Conservation (phyloP, 176 grass and related monocot genomes). For the Cymbopogon citratus region DNA sequence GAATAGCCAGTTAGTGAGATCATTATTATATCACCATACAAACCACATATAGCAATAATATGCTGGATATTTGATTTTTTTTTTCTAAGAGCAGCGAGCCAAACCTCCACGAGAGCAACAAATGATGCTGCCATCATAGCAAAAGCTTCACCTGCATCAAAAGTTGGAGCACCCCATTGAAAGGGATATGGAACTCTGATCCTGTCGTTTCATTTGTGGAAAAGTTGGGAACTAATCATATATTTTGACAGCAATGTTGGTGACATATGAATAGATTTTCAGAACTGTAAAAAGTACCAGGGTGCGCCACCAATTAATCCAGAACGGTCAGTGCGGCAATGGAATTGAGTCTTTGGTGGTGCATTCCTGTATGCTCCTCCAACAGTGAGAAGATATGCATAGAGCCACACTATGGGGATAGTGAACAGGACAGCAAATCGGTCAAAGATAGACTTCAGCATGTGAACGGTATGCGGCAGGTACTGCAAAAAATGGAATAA, state of each 20-base stretch:
- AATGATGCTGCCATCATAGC: slow-evolving; percentile 99
- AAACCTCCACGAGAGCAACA: slow-evolving; percentile 90
- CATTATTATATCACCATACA: background rate
- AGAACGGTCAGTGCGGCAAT: slow-evolving; percentile 91
- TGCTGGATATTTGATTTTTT: slow-evolving; percentile 4
- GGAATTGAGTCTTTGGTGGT: slow-evolving; percentile 87
- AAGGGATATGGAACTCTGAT: slow-evolving; percentile 87
- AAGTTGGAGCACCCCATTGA: slow-evolving; percentile 92
- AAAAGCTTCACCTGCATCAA: slow-evolving; percentile 98
- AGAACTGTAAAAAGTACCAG: slow-evolving; percentile 44
- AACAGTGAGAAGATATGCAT: slow-evolving; percentile 95
- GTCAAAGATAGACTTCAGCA: slow-evolving; percentile 64
- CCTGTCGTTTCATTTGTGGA: slow-evolving; percentile 45
- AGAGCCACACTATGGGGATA: slow-evolving; percentile 90
- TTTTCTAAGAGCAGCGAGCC: background rate
- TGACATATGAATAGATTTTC: background rate
- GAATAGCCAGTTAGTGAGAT: background rate
- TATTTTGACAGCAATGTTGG: background rate
- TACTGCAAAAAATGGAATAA: slow-evolving; percentile 47
- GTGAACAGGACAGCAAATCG: slow-evolving; percentile 92
- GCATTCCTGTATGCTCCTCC: slow-evolving; percentile 88
- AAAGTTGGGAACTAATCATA: background rate
- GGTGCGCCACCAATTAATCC: slow-evolving; percentile 83
- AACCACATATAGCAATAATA: slow-evolving; percentile 3
- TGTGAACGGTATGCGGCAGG: slow-evolving; percentile 57